Conservation (phyloP, 2,329 filamentous ascomycete genomes). For the Exophiala spinifera region DNA sequence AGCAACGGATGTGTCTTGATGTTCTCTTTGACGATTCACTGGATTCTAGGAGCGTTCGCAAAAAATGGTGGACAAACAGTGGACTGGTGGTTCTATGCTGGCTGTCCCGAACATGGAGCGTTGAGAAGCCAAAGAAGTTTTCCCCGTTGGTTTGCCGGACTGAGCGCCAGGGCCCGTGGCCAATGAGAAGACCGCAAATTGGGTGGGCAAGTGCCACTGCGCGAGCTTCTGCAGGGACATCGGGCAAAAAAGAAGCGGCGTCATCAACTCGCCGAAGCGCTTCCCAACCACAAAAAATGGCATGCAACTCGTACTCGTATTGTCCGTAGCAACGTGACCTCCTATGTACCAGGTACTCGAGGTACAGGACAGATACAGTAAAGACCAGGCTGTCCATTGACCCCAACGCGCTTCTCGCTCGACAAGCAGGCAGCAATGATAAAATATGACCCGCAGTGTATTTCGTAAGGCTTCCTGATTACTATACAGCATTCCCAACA, state of each 20-base stretch:
- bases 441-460: background rate
- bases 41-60: background rate
- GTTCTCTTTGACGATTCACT: background rate
- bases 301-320: background rate
- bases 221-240: slow-evolving; percentile 17
- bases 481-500: background rate
- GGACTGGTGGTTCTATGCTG: no score
- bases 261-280: slow-evolving; percentile 13
- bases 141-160: slow-evolving; percentile 6
- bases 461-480: background rate
- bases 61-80: background rate
- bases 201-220: slow-evolving; percentile 13
- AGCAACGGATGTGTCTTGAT: slow-evolving; percentile 11
- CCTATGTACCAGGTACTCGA: no score
- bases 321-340: no score
- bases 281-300: slow-evolving; percentile 4
- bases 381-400: slow-evolving; percentile 5
- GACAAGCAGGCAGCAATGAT: slow-evolving; percentile 2
- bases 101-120: background rate
- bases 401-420: background rate
- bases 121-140: slow-evolving; percentile 18
- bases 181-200: slow-evolving; percentile 8
- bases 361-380: no score
- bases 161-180: background rate
- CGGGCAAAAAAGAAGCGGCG: slow-evolving; percentile 7